Base-by-base conservation (phyloP, 1,284 basidiomycete genomes). In the Ceratobasidium sp. region DNA sequence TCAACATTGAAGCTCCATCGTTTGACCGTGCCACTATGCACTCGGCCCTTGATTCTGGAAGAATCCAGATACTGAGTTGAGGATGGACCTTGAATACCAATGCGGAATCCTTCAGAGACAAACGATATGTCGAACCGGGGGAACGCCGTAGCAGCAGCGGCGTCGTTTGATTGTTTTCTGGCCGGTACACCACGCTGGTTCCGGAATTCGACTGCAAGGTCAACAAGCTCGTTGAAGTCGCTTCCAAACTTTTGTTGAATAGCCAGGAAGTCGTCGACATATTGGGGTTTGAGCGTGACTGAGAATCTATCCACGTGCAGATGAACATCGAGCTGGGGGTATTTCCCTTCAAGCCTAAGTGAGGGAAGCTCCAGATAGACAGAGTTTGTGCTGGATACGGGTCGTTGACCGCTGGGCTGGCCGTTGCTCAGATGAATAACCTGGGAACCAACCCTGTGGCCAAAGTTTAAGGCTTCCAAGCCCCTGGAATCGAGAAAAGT, bases 181-280 rank as follows among this genome's bases (percentile, higher is more conserved):
- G 79, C 68, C 15, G 83, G 74, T 59, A 57, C 51, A 15, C 49
- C 70, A 8, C 81, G 82, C 79, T 86, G 88, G 52, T 82, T 82
- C 34, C 89, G 88, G 25, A 88, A 90, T 80, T 92, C 87, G 77
- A 88, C 89, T 37, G 92, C 85, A 75, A 93, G 83, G 52, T 87
- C 84, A 11, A 95, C 83, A 34, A 95, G 85, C 79, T 96, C 94
- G 79, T 92, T 92, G 83, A 95, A 93, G 82, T 95, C 94, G 80
- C 92, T 90, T 7, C 92, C 94, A 78, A 95, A 95, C 80, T 95
- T 94, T 79, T 93, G 91, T 80, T 95, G 93, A 13, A 95, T 91
- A 1, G 88, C 89, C 1, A 95, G 86, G 2, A 95, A 83, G 7
- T 91, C 92, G 80, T 96, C 94, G 89, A 93, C 91, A 79, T 95